These are phyloP conservation scores for Penicillium lividum DNA, from an alignment of 495 filamentous ascomycete species.

Conservation along the genomic window DNA sequence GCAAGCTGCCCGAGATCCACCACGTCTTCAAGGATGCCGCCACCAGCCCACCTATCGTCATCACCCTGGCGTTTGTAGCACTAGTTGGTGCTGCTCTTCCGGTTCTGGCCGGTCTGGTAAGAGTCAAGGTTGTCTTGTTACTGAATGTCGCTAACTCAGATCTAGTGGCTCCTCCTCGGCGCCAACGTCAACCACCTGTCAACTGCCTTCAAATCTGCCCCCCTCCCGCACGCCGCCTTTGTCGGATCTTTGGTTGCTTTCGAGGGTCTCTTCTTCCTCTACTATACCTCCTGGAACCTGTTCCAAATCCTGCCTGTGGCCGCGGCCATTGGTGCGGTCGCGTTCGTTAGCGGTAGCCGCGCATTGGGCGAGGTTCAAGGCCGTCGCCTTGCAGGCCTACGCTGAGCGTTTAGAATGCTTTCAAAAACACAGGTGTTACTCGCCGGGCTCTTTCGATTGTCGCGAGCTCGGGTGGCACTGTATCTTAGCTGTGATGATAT, in stretches of 20 bases:
- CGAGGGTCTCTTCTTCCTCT: slow-evolving; percentile 91
- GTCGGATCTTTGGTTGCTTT: slow-evolving; percentile 80
- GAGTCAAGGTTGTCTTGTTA: slow-evolving; percentile 20
- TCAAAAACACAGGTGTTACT: background rate
- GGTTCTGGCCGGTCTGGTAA: slow-evolving; percentile 67
- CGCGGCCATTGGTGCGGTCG: slow-evolving; percentile 63
- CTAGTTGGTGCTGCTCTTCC: slow-evolving; percentile 72
- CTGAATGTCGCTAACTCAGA: slow-evolving; percentile 13
- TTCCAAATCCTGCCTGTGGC: slow-evolving; percentile 84
- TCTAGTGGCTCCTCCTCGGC: slow-evolving; percentile 76
- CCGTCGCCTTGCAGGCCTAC: slow-evolving; percentile 75
- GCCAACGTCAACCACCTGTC: slow-evolving; percentile 81
- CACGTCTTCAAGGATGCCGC: slow-evolving; percentile 86
- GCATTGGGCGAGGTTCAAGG: slow-evolving; percentile 92
- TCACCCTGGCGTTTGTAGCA: slow-evolving; percentile 75
- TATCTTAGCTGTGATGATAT: slow-evolving; percentile 29
- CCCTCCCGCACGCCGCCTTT: slow-evolving; percentile 77
- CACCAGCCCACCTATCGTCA: slow-evolving; percentile 75
- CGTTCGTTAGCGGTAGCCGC: slow-evolving; percentile 86
- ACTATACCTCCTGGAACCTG: slow-evolving; percentile 90
- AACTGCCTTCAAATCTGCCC: slow-evolving; percentile 69
- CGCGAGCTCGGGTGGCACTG: slow-evolving; percentile 10
- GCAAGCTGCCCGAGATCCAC: slow-evolving; percentile 79
- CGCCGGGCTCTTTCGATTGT: background rate
- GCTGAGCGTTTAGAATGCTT: slow-evolving; percentile 47